Conservation (phyloP, 371 early-diverging fungal genomes). For the Capillidium heterosporum region DNA sequence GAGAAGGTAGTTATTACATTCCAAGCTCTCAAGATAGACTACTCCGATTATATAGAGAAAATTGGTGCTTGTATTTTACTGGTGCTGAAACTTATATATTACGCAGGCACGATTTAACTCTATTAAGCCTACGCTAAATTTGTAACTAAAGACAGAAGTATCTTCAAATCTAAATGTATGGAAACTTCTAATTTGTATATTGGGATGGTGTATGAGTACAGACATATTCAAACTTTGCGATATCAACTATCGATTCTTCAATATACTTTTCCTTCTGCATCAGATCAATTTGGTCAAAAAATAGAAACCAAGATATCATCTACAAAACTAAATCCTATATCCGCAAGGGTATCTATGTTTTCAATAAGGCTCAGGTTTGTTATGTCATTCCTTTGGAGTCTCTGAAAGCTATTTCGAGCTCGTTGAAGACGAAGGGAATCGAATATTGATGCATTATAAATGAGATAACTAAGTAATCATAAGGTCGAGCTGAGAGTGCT, state of each 20-base stretch:
- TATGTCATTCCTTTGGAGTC: too few relatives aligned
- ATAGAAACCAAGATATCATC: too few relatives aligned
- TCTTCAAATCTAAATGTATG: background rate
- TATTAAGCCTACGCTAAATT: background rate
- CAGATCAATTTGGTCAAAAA: background rate
- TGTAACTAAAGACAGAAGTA: too few relatives aligned
- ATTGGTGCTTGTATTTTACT: background rate
- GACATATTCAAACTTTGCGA: background rate
- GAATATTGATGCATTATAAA: too few relatives aligned
- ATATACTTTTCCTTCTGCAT: background rate
- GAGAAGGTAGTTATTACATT: background rate
- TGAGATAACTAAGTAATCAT: too few relatives aligned
- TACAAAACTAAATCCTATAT: too few relatives aligned
- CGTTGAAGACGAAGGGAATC: too few relatives aligned
- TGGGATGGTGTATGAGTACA: background rate
- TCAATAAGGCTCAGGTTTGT: too few relatives aligned
- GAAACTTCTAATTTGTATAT: background rate
- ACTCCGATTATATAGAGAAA: background rate
- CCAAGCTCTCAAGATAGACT: background rate
- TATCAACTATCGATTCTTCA: background rate
- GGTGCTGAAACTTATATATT: background rate
- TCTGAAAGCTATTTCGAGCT: too few relatives aligned
- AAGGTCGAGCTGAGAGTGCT: too few relatives aligned
- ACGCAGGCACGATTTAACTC: background rate
- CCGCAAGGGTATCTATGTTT: too few relatives aligned